These are phyloP conservation scores for Cystobasidium tubakii DNA, from an alignment of 768 basidiomycete genomes.

Conservation along the genomic window DNA sequence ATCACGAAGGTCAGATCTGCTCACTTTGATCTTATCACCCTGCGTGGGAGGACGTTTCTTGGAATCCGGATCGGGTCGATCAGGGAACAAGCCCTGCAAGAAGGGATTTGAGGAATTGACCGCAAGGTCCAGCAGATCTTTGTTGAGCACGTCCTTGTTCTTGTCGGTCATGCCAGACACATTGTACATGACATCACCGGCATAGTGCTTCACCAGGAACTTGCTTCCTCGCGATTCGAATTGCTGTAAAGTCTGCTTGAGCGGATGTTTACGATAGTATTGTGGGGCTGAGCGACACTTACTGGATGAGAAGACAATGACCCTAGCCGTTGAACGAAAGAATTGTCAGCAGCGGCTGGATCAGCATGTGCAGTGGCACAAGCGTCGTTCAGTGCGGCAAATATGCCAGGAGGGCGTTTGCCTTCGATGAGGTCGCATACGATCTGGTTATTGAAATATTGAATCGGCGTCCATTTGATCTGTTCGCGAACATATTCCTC, in stretches of 20 bases:
- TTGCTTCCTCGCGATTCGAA: constrained; percentile 91
- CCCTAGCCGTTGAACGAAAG: constrained; percentile 85
- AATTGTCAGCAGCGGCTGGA: constrained; percentile 88
- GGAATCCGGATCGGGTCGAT: constrained; percentile 88
- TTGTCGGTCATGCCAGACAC: constrained; percentile 98
- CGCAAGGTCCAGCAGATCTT: constrained; percentile 86
- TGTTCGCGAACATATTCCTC: constrained; percentile 98
- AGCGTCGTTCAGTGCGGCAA: constrained; percentile 97
- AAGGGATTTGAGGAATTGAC: constrained; percentile 74
- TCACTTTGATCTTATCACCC: constrained; percentile 91
- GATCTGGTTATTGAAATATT: constrained; percentile 67
- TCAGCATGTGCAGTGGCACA: constrained; percentile 98
- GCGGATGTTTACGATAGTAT: no score
- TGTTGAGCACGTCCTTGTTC: constrained; percentile 95
- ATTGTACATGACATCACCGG: constrained; percentile 98
- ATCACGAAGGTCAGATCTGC: not conserved
- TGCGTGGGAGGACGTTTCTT: constrained; percentile 98
- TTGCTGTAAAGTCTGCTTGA: constrained; percentile 53
- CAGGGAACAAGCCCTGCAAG: constrained; percentile 81
- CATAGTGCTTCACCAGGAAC: constrained; percentile 93
- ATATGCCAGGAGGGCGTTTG: constrained; percentile 89
- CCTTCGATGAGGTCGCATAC: constrained; percentile 98
- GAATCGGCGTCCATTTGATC: constrained; percentile 99
- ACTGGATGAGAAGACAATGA: constrained; percentile 55
- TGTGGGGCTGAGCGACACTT: not conserved